Conservation (phyloP, 106 monocot genomes). For the Acorus calamus region DNA sequence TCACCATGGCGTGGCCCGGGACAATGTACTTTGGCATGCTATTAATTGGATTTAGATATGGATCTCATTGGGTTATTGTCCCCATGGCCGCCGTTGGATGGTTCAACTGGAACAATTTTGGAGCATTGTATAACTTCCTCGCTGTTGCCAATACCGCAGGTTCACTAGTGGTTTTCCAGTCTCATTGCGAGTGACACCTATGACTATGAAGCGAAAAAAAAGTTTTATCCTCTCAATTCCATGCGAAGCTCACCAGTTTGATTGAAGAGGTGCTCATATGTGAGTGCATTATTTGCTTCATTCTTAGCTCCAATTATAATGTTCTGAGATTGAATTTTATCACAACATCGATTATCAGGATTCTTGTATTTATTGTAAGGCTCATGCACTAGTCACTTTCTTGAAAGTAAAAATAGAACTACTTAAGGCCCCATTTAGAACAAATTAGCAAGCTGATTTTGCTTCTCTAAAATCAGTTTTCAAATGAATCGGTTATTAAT, state of each 20-base stretch:
- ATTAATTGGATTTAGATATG: slow-evolving; percentile 44
- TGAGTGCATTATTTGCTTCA: slow-evolving; percentile 38
- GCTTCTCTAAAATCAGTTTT: no score
- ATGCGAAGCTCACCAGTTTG: background rate
- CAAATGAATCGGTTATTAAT: no score
- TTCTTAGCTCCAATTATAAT: slow-evolving; percentile 41
- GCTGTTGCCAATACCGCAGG: slow-evolving; percentile 50
- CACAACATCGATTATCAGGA: slow-evolving; percentile 32
- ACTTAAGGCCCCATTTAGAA: no score
- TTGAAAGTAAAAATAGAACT: no score
- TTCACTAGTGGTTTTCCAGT: slow-evolving; percentile 37
- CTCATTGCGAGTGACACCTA: slow-evolving; percentile 49
- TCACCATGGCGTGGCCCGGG: slow-evolving; percentile 59
- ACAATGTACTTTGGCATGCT: slow-evolving; percentile 43
- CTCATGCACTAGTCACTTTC: background rate
- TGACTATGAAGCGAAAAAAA: slow-evolving; percentile 50
- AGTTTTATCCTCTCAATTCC: slow-evolving; percentile 14
- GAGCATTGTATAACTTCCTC: slow-evolving; percentile 54
- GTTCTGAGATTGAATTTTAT: slow-evolving; percentile 36
- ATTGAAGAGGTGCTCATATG: slow-evolving; percentile 26
- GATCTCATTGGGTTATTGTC: slow-evolving; percentile 59
- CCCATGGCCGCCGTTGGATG: slow-evolving; percentile 44
- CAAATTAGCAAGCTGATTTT: no score
- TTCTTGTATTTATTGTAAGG: slow-evolving; percentile 53
- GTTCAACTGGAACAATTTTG: slow-evolving; percentile 47